A percentile compares a stretch with the other conserved stretches of the same genome.
Conservation (phyloP, 129 eudicot species). For the Lactuca sativa region DNA sequence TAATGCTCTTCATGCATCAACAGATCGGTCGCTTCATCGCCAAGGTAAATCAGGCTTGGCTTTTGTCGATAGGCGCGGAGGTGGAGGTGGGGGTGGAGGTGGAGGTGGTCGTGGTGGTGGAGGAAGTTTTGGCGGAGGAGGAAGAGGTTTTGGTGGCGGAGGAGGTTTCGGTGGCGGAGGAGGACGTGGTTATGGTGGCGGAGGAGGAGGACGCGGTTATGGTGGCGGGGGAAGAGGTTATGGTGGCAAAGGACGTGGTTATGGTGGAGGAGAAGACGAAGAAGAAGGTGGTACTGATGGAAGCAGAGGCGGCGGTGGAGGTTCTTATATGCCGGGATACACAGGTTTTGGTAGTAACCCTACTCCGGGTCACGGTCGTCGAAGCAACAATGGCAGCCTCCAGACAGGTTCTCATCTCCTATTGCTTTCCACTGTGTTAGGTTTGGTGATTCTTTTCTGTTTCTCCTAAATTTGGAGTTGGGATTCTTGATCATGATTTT, state of each 20-base stretch:
- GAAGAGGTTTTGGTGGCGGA: no score
- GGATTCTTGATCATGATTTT: neutral
- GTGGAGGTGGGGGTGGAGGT: no score
- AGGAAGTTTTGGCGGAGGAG: no score
- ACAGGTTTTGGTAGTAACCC: neutral
- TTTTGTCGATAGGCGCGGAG: constrained; percentile 10
- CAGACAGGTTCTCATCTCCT: neutral
- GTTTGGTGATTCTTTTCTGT: neutral
- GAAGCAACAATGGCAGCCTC: neutral
- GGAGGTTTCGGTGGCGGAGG: no score
- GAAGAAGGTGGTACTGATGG: neutral
- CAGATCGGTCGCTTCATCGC: neutral
- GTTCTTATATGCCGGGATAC: no score
- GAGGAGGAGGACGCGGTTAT: neutral
- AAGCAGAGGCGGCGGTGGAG: no score
- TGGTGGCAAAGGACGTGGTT: neutral
- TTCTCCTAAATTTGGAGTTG: neutral
- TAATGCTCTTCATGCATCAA: constrained; percentile 10
- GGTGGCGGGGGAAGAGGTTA: neutral
- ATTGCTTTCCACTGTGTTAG: neutral
- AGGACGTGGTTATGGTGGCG: no score
- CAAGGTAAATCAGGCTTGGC: neutral
- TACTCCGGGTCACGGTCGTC: neutral
- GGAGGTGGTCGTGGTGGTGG: neutral
- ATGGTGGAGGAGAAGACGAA: neutral